Conservation (phyloP, 2,329 filamentous ascomycete genomes). For the Venturia effusa region DNA sequence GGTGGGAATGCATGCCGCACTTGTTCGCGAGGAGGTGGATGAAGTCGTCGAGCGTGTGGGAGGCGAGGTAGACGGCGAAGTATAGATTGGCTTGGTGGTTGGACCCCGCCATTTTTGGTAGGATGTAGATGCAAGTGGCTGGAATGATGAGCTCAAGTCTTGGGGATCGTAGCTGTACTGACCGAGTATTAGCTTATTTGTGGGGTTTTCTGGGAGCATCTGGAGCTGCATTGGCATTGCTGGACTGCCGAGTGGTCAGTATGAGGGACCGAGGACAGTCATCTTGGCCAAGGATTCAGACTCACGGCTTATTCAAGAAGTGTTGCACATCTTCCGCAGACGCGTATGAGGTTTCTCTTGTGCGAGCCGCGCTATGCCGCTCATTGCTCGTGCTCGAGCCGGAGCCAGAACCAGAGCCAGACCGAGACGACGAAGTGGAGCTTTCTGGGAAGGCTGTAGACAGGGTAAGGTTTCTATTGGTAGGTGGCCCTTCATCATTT, state of each 20-base stretch:
- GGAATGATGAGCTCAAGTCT: not conserved
- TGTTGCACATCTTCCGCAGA: not conserved
- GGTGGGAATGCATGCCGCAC: not conserved
- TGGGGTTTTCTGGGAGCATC: no score
- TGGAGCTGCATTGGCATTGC: not conserved
- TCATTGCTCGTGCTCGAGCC: not conserved
- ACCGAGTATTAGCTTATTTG: not conserved
- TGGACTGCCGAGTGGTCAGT: not conserved
- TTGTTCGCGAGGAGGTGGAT: not conserved
- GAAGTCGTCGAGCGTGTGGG: not conserved
- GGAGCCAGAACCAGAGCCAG: not conserved
- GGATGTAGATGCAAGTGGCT: not conserved
- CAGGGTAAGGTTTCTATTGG: not conserved
- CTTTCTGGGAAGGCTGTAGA: not conserved
- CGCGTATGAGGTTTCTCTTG: not conserved
- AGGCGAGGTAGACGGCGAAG: not conserved
- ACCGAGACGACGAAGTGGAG: not conserved
- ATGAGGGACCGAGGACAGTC: not conserved
- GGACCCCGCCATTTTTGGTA: not conserved
- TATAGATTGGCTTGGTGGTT: not conserved
- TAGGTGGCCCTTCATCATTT: not conserved
- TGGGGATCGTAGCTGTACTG: not conserved
- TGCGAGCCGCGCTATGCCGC: not conserved
- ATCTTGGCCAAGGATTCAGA: no score
- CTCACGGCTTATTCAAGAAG: not conserved